Evolutionary conservation across 225 moss, liverwort and hornwort genomes (phyloP), one percentile per base, ranked within the genome.

Genomic region (Physcomitrium patens): DNA sequence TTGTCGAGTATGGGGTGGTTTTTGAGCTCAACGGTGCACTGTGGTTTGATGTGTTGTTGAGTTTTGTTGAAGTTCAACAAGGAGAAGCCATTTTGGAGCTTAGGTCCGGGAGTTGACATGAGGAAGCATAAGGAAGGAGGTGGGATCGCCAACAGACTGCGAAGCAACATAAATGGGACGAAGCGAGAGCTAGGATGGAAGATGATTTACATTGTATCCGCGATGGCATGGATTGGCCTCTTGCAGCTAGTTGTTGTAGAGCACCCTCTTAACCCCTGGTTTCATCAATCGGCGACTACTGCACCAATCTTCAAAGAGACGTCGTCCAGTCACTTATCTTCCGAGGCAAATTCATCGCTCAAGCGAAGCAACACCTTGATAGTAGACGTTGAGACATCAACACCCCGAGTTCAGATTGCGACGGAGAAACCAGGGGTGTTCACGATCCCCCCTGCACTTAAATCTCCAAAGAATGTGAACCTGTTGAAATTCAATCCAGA

Each of bases 171-270:
- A 24, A 46, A 46, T 1, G 63, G 76, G 50, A 85, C 27, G 76
- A 86, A 86, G 61, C 67, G 62, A 41, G 66, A 73, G 17, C 14
- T 77, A 51, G 27, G 73, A 31, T 50, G 71, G 60, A 74, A 81
- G 20, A 68, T 71, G 53, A 9, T 82, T 15, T 81, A 52, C 63
- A 18, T 68, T 18, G 68, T 79, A 42, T 48, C 24, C 44, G 14
- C 59, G 50, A 77, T 81, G 62, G 81, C 77, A n/a, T 14, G 71
- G 50, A 18, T 84, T 13, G 68, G 74, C 46, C 18, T 75, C n/a
- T 13, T 82, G 46, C 81, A 79, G 79, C 71, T 79, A 27, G 17
- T 79, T 14, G 51, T 71, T 18, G 42, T 84, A 42, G 84, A 87
- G 63, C 59, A 72, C 65, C 74, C 59, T 63, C 69, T 27, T 22